These are phyloP conservation scores for Thalassiosira mediterranea DNA, from an alignment of 352 stramenopile genomes.

Conservation along the genomic window DNA sequence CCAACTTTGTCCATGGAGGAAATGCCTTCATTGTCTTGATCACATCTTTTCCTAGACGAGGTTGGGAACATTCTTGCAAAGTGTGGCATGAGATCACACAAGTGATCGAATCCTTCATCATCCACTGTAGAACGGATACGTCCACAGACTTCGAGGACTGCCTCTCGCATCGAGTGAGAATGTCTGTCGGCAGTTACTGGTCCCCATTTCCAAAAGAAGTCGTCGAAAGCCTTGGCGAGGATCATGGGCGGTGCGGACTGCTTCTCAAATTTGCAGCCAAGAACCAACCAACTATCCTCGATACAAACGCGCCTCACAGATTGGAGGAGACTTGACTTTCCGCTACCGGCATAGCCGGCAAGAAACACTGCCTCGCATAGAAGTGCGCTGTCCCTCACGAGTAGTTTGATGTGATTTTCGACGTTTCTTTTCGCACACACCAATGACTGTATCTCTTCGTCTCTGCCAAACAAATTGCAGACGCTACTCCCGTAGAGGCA, in stretches of 20 bases:
- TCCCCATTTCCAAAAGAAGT: neutral
- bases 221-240: neutral
- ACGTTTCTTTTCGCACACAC: neutral
- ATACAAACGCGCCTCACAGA: neutral
- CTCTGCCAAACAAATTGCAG: no score
- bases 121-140: conserved; percentile 14
- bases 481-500: neutral
- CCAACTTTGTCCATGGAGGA: conserved; percentile 15
- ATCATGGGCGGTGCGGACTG: neutral
- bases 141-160: conserved; percentile 14
- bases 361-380: neutral
- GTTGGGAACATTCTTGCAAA: conserved; percentile 18
- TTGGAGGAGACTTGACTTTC: neutral
- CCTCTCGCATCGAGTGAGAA: neutral
- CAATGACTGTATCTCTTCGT: no score
- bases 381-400: neutral
- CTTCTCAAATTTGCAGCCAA: neutral
- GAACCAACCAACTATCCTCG: neutral
- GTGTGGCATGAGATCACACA: conserved; percentile 23
- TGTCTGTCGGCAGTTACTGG: neutral
- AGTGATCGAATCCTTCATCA: conserved; percentile 8
- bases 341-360: neutral
- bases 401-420: neutral
- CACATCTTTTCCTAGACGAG: neutral
- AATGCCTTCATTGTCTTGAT: conserved; percentile 5